A percentile compares a stretch with the other conserved stretches of the same genome.
phyloP scores from a whole-genome alignment of 2,329 filamentous ascomycete species.

The Leptosphaerulina australis region DNA sequence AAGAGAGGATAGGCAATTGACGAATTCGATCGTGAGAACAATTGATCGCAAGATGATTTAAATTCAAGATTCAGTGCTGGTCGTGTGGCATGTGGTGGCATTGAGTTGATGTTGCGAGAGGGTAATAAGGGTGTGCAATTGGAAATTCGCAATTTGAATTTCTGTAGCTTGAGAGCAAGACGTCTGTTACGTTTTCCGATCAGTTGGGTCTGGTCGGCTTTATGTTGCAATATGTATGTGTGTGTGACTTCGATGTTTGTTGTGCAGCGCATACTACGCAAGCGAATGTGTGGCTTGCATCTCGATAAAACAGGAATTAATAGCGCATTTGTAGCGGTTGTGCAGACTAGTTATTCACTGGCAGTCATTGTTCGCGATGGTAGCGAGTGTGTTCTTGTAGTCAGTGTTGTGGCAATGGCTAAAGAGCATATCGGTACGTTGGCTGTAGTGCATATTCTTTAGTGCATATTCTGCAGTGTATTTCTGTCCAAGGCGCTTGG shows the following conservation, averaged over 20 bases:
- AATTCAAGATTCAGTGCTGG: too few relatives aligned
- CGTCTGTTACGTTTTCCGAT: constrained; percentile 3
- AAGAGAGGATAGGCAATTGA: too few relatives aligned
- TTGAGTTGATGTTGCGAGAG: too few relatives aligned
- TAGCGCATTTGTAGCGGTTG: not conserved
- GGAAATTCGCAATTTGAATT: not conserved
- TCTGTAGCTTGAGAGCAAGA: not conserved
- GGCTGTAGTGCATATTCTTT: not conserved
- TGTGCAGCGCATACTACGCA: not conserved
- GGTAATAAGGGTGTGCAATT: too few relatives aligned
- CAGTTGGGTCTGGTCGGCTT: not conserved
- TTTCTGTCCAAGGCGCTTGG: not conserved
- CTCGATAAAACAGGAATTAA: not conserved
- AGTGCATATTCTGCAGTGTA: not conserved
- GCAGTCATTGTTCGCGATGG: not conserved
- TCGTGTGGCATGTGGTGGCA: too few relatives aligned
- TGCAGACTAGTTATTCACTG: not conserved
- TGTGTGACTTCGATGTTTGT: constrained; percentile 1
- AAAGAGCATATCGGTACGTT: not conserved
- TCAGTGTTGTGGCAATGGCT: not conserved
- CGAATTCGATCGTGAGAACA: too few relatives aligned
- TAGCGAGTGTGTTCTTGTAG: not conserved
- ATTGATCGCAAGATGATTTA: too few relatives aligned
- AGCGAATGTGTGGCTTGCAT: constrained; percentile 5
- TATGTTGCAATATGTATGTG: not conserved